Evolutionary conservation across 768 basidiomycete species (phyloP), one percentile per base, ranked within the genome.

Genomic region (Suillus americanus): DNA sequence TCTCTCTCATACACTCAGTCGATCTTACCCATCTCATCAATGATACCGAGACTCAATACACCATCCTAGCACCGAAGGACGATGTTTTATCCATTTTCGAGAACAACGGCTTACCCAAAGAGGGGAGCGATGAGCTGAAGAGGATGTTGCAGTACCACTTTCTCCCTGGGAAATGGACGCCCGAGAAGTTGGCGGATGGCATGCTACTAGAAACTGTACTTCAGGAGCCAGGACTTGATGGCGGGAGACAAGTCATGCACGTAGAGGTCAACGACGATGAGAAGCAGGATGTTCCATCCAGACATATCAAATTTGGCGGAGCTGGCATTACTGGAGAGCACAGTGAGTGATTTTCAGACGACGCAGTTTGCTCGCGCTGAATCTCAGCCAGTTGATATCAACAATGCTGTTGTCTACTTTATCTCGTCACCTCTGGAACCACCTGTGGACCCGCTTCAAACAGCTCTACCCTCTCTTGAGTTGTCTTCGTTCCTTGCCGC

Each of bases 401-500:
- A 93, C 62, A 90, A 91, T 60, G 89, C 89, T 8, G 73, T 96
- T 68, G 89, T 99, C 66, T 99, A 99, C 78, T 90, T 98, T 69
- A 78, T 99, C 53, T 91, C 95, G 4, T 85, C 87, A 33, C 89
- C 95, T 1, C 81, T 99, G 55, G 80, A 87, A 3, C 95, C 94
- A 18, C 97, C 97, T 0, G 81, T 83, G 2, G 91, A 95, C 73
- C 85, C 89, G 16, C 80, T 99, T 48, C 86, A 90, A 73, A 89
- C 92, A 7, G 89, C 93, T 16, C 80, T 96, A 18, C 91, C 94
- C 3, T 80, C 85, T 62, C 83, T 97, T n/a, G 89, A 94, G 46
- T 83, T 95, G 20, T 98, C 97, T 3, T 86, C 89, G 23, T 99
- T 96, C 78, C 85, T 99, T 56, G 95, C 95, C 0, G 89, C 94